These are phyloP conservation scores for Didymella segeticola DNA, from an alignment of 2,329 filamentous ascomycete species.

Conservation along the genomic window DNA sequence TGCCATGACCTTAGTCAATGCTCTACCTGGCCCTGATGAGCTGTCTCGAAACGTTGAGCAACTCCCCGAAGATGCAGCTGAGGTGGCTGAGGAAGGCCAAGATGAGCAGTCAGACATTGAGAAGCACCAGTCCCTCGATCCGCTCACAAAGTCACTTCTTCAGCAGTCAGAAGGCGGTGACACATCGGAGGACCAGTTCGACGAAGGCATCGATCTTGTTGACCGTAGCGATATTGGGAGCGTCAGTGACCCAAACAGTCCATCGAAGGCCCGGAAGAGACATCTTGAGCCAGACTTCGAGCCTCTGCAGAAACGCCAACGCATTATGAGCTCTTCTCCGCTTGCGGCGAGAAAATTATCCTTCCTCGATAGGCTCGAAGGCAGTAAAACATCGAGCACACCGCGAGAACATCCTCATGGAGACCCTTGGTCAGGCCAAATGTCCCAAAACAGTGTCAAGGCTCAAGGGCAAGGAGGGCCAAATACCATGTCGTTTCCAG, in stretches of 20 bases:
- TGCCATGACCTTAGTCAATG: conserved; percentile 9
- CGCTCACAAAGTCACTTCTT: conserved; percentile 38
- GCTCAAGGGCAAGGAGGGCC: conserved; percentile 45
- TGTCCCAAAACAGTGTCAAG: conserved; percentile 51
- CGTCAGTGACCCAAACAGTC: conserved; percentile 1
- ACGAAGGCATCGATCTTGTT: conserved; percentile 29
- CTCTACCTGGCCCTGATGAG: conserved; percentile 1
- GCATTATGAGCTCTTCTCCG: conserved; percentile 17
- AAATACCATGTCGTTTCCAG: conserved; percentile 68
- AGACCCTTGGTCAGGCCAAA: conserved; percentile 27
- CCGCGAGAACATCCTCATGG: conserved; percentile 15
- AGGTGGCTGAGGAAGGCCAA: conserved; percentile 33
- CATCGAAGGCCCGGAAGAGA: conserved; percentile 29
- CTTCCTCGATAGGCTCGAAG: conserved; percentile 18
- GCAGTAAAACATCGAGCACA: neutral
- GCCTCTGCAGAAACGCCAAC: conserved; percentile 23
- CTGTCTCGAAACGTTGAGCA: neutral
- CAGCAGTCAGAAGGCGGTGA: conserved; percentile 9
- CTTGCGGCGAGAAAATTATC: conserved; percentile 16
- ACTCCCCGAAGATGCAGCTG: conserved; percentile 17
- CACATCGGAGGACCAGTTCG: conserved; percentile 19
- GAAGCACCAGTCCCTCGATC: conserved; percentile 37
- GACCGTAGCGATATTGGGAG: conserved; percentile 24
- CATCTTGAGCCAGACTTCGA: conserved; percentile 14
- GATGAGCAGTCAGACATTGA: conserved; percentile 28